A percentile compares a stretch with the other conserved stretches of the same genome.
These are phyloP conservation scores for Populus hybrid DNA, from an alignment of 441 rosid genomes.

Conservation along the genomic window DNA sequence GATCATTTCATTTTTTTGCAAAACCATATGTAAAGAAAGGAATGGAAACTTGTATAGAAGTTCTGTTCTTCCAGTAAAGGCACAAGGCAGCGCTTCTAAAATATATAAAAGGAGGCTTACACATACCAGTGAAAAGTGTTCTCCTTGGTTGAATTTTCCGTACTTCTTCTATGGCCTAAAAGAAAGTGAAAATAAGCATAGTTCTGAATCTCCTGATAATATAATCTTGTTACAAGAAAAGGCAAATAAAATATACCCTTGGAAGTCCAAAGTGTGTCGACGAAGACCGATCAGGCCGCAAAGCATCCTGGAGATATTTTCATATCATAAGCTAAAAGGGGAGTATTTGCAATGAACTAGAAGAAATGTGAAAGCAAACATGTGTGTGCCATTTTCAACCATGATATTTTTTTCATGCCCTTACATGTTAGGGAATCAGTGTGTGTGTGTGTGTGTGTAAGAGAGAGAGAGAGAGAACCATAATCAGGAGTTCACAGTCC, in stretches of 20 bases:
- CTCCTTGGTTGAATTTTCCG: constrained; percentile 78
- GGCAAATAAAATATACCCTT: constrained; percentile 40
- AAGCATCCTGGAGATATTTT: constrained; percentile 59
- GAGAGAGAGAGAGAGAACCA: constrained; percentile 38
- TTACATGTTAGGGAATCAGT: not conserved
- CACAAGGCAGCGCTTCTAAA: not conserved
- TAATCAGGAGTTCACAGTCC: constrained; percentile 64
- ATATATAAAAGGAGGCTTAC: not conserved
- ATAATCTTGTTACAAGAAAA: not conserved
- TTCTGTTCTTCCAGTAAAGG: not conserved
- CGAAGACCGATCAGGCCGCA: constrained; percentile 89
- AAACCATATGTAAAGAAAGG: not conserved
- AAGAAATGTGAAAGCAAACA: not conserved
- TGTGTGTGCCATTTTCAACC: not conserved
- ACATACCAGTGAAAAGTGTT: constrained; percentile 78
- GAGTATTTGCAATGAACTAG: not conserved
- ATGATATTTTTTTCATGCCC: not conserved
- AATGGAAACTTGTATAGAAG: not conserved
- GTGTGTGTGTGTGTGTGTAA: not conserved
- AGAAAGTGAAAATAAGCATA: not conserved
- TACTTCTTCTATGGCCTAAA: constrained; percentile 83
- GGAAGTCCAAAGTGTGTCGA: constrained; percentile 90
- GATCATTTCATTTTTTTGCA: not conserved
- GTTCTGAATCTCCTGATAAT: not conserved
- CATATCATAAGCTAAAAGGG: not conserved